Base-by-base conservation (phyloP, 108 stramenopile genomes). In the Nannochloropsis salina region DNA sequence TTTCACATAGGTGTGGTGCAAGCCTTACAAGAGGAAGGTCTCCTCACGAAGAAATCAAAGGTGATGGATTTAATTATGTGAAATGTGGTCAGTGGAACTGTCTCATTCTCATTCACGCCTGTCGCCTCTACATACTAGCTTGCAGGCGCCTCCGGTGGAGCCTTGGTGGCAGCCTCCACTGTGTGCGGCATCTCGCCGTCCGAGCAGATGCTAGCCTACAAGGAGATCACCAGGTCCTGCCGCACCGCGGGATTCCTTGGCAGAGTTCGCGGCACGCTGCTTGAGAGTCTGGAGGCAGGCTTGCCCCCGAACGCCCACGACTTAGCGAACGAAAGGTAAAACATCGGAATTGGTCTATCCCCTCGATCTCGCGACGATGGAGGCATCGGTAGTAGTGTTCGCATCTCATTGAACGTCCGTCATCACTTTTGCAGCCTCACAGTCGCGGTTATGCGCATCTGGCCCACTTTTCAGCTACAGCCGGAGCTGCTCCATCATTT, bases 391-490 rank as follows among this genome's bases (percentile, higher is more conserved):
- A 15, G 4, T 6, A 3, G 15, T n/a, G 20, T 74, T 74, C 61
- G 15, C 47, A 12, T 51, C 47, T 15, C 47, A 74, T 6, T n/a
- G 15, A 74, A 15, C 6, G 3, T 6, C 31, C 31, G 31, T 31
- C 31, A 31, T 31, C 31, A 31, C 31, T 31, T 31, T 31, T 31
- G 20, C 61, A 74, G 61, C 20, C 61, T 74, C 61, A 74, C 61
- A 6, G n/a, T 74, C 61, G 61, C 61, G 20, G 61, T 74, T 6
- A 74, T 74, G 61, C 61, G 61, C 61, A n/a, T 74, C 61, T 74
- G 61, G 61, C 61, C 61, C 61, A n/a, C 61, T n/a, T 74, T 74
- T n/a, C 61, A 74, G n/a, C n/a, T 74, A 15, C 61, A 74, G n/a
- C 61, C 61, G 61, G 61, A 74, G 61, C 61, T 74, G 0, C 61